Evolutionary conservation across 2,329 filamentous ascomycete genomes (phyloP), one percentile per base, ranked within the genome.

Genomic region (Gremmenia infestans): DNA sequence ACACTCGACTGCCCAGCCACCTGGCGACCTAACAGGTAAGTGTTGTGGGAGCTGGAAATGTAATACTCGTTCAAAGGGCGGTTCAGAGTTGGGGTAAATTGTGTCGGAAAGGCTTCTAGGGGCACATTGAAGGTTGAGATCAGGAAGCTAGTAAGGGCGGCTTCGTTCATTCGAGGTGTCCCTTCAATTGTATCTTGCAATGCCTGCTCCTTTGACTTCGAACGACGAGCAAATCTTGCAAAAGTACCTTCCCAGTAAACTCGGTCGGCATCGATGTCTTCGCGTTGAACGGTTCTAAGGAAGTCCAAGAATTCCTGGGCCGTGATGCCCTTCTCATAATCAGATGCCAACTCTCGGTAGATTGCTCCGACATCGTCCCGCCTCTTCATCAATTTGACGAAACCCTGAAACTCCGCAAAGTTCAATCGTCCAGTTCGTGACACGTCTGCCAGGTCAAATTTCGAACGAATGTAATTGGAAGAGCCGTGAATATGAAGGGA

Each of bases 41-140:
- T 99, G 73, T 99, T 99, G 78, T 99, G 94, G 1, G 94, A 97
- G 75, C 92, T 97, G 1, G 93, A 97, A 63, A 99, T 94, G 76
- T 91, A 97, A 72, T 99, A 99, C 70, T 97, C 93, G 70, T 96
- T 96, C 70, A 97, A 77, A 0, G 94, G 94, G 23, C 89, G 84
- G 68, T 96, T 85, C 53, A 97, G 82, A 28, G 28, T 28, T 9
- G 28, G 28, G 5, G 76, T 76, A 54, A 85, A 83, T 28, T 83
- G 74, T 12, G 81, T 72, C n/a, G 82, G 80, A 58, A 81, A 78
- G 43, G 81, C 80, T 28, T 80, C 74, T 43, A 91, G 80, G 2
- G 88, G 79, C 2, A 83, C 78, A 67, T 95, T 96, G 64, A 85
- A 80, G 46, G 82, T 81, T 0, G 90, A 96, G 14, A 85, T 82